phyloP scores from a whole-genome alignment of 352 stramenopile genomes.

The Detonula confervacea region DNA sequence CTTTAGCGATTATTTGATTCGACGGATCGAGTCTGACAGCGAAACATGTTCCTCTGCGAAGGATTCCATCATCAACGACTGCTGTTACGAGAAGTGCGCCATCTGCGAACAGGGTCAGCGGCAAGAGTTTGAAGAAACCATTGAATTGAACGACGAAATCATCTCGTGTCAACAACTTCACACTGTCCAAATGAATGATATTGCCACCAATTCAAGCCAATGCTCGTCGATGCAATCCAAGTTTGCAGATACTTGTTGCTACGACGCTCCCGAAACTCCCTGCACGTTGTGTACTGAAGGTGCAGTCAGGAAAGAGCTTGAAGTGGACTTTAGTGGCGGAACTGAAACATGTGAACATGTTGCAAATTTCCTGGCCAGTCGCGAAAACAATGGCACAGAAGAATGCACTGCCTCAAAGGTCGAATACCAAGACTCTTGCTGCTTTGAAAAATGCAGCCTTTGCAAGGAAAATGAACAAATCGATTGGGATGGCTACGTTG shows the following conservation, averaged over 20 bases:
- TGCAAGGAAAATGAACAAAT: conserved; percentile 49
- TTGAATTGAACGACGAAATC: conserved; percentile 50
- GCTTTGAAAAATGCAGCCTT: conserved; percentile 65
- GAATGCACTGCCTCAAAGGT: conserved; percentile 40
- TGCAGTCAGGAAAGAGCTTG: conserved; percentile 44
- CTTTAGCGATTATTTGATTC: conserved; percentile 58
- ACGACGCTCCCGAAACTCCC: conserved; percentile 52
- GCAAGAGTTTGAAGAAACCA: conserved; percentile 56
- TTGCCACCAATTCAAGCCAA: conserved; percentile 34
- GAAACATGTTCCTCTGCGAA: conserved; percentile 58
- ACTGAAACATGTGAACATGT: conserved; percentile 62
- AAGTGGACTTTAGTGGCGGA: conserved; percentile 60
- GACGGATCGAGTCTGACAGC: conserved; percentile 60
- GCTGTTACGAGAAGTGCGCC: conserved; percentile 66
- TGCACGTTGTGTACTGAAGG: conserved; percentile 56
- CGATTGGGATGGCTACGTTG: conserved; percentile 62
- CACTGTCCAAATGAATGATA: conserved; percentile 52
- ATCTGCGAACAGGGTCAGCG: conserved; percentile 52
- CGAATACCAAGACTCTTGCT: conserved; percentile 59
- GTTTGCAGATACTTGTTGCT: conserved; percentile 60
- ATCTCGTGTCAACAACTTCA: conserved; percentile 70
- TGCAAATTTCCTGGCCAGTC: conserved; percentile 50
- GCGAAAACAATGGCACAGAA: conserved; percentile 61
- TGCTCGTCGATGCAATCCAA: conserved; percentile 55
- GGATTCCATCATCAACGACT: conserved; percentile 46